Percentiles rank a stretch among this genome's conserved stretches.
phyloP scores from a whole-genome alignment of 208 protist species.

The Tritrichomonas foetus region DNA sequence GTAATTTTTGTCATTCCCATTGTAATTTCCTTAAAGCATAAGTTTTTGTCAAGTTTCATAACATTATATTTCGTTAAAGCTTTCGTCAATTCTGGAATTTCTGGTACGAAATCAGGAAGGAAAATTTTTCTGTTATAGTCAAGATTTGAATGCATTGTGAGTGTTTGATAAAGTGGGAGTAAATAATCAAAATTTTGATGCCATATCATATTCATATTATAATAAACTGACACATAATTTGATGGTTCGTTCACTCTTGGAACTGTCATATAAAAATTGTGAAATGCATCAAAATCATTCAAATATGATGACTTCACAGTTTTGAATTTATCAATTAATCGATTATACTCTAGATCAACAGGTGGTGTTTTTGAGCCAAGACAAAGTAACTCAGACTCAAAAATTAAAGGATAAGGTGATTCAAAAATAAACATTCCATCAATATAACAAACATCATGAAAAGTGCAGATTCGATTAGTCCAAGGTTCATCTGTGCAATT shows the following conservation, averaged over 20 bases:
- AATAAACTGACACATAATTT: conserved; percentile 14
- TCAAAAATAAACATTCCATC: neutral
- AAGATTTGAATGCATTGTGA: neutral
- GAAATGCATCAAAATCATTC: neutral
- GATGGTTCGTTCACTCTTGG: neutral
- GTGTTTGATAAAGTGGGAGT: neutral
- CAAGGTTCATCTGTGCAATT: conserved; percentile 11
- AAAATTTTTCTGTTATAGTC: neutral
- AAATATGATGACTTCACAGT: no score
- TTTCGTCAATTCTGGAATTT: neutral
- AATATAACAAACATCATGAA: neutral
- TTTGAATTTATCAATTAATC: neutral
- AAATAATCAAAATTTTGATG: neutral
- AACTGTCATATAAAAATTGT: no score
- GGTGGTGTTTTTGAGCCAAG: neutral
- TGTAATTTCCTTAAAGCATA: neutral
- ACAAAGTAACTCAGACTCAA: neutral
- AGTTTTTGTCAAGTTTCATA: neutral
- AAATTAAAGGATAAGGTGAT: neutral
- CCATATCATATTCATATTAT: conserved; percentile 30
- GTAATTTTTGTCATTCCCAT: conserved; percentile 37
- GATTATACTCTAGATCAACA: neutral
- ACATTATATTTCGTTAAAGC: neutral
- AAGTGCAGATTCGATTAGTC: neutral
- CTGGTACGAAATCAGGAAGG: neutral